These are phyloP conservation scores for Aegilops bicornis DNA, from an alignment of 176 grass and related monocot genomes.

Conservation along the genomic window DNA sequence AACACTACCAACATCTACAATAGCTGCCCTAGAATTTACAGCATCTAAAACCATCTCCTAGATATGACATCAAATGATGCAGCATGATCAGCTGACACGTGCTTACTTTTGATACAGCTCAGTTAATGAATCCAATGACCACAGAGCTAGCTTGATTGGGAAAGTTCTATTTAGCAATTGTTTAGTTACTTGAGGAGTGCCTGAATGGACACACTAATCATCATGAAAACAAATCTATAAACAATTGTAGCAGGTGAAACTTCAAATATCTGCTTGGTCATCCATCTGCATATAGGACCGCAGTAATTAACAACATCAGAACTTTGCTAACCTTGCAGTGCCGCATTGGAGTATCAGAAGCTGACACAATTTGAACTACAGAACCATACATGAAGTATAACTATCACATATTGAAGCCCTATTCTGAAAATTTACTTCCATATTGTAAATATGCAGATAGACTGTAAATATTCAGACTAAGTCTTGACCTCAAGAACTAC, in stretches of 20 bases:
- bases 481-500: slow-evolving; percentile 5
- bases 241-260: neutral
- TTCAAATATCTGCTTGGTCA: neutral
- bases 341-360: slow-evolving; percentile 10
- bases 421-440: slow-evolving; percentile 15
- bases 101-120: neutral
- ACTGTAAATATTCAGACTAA: neutral
- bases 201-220: neutral
- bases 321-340: neutral
- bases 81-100: neutral
- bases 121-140: neutral
- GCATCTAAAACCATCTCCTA: slow-evolving; percentile 13
- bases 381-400: slow-evolving; percentile 4
- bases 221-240: neutral
- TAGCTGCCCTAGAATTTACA: slow-evolving; percentile 3
- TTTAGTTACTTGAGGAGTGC: neutral
- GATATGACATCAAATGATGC: slow-evolving; percentile 12
- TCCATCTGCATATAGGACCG: neutral
- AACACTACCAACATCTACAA: slow-evolving; percentile 19
- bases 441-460: neutral
- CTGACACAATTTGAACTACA: neutral
- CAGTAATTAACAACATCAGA: neutral
- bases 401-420: neutral
- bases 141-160: neutral
- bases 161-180: neutral